Evolutionary conservation across 2,329 filamentous ascomycete species (phyloP), one percentile per base, ranked within the genome.

Genomic region (Xylariaceae sp.): DNA sequence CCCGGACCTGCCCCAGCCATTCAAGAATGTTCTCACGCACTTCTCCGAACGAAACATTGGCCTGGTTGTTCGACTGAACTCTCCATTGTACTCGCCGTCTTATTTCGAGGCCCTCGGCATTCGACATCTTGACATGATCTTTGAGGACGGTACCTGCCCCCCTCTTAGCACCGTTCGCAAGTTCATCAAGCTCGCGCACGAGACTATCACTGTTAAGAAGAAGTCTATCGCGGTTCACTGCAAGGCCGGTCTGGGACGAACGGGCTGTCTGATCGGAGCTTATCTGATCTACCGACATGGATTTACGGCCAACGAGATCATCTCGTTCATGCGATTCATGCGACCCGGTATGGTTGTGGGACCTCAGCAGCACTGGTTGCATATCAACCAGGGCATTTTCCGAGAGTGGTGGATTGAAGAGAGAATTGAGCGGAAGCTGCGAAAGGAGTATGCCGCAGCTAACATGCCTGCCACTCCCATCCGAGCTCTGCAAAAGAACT

Each of bases 261-360:
- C 94, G 1, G 94, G 94, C 11, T 99, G 94, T 74, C 79, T 99
- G 64, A 99, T 99, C 70, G 94, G 94, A 60, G 94, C 94, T 37
- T 99, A 99, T 72, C 82, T 99, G 62, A 97, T 99, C 72, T 99
- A 99, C 79, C 86, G 92, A 66, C 89, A 97, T 74, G 94, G 91
- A 59, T 99, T 97, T 75, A 97, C 93, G 4, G 94, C 94, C 65
- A 96, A 97, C 71, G 93, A 97, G 76, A 86, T 96, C 69, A 97
- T 97, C 73, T 89, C 92, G 2, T 99, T 92, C 75, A 97, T 99
- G 93, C 88, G 93, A 62, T 99, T 99, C 77, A 97, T 97, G 93
- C 85, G 93, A 60, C 94, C 94, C 0, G 94, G 94, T 56, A 99
- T 99, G 94, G 94, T 99, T 5, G 94, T 99, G 56, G 94, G 94